These are phyloP conservation scores for Xylariaceae sp. DNA, from an alignment of 2,329 filamentous ascomycete genomes.

Conservation along the genomic window DNA sequence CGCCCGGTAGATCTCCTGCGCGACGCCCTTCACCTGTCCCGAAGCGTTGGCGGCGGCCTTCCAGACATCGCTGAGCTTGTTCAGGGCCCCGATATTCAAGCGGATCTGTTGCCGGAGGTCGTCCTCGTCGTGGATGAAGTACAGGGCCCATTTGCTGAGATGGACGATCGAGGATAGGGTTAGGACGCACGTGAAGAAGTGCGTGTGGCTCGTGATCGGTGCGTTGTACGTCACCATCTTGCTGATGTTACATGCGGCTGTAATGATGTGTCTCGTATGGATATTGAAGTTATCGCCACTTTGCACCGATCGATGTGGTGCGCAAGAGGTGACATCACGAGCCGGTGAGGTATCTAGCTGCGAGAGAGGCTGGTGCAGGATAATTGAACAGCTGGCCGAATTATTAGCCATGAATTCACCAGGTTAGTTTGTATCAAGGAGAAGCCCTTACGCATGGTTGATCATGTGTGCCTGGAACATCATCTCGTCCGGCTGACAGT, in stretches of 20 bases:
- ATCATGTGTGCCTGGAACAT: slow-evolving; percentile 92
- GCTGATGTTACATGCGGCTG: slow-evolving; percentile 77
- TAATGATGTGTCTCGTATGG: slow-evolving; percentile 80
- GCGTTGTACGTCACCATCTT: slow-evolving; percentile 74
- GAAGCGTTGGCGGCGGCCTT: slow-evolving; percentile 70
- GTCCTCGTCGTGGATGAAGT: slow-evolving; percentile 64
- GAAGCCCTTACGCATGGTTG: slow-evolving; percentile 51
- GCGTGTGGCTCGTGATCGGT: slow-evolving; percentile 72
- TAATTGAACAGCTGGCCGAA: slow-evolving; percentile 62
- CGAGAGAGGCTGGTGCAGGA: slow-evolving; percentile 78
- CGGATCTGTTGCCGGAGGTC: slow-evolving; percentile 74
- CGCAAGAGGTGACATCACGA: slow-evolving; percentile 65
- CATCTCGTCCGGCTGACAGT: slow-evolving; percentile 81
- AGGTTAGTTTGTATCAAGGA: not conserved
- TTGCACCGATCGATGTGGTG: slow-evolving; percentile 57
- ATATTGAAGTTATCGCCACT: slow-evolving; percentile 58
- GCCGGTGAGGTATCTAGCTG: slow-evolving; percentile 68
- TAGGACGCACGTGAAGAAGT: slow-evolving; percentile 82
- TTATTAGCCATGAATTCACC: slow-evolving; percentile 1
- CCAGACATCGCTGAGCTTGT: slow-evolving; percentile 71
- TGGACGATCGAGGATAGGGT: slow-evolving; percentile 81
- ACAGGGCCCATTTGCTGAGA: slow-evolving; percentile 74
- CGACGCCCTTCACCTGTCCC: slow-evolving; percentile 74
- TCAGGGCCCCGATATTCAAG: slow-evolving; percentile 76
- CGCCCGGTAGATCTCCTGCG: slow-evolving; percentile 70